Conservation (phyloP, 768 basidiomycete genomes). For the Suillus placidus region DNA sequence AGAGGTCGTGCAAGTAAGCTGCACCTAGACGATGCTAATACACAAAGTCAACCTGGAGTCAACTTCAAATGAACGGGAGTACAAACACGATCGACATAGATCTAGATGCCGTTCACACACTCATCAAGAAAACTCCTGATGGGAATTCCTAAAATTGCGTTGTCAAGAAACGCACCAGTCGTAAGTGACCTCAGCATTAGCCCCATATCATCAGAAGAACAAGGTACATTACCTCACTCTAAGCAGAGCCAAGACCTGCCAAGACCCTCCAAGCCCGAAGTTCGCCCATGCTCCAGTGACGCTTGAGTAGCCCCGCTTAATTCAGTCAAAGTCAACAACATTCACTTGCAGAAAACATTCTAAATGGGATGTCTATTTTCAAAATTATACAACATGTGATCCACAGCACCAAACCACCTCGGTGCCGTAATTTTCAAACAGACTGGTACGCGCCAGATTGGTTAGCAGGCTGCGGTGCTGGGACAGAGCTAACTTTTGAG, state of each 20-base stretch:
- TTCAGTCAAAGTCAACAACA: neutral
- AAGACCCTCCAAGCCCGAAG: constrained; percentile 3
- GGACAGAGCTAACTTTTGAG: neutral
- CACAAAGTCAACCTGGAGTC: neutral
- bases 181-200: neutral
- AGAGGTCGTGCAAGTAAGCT: neutral
- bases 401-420: neutral
- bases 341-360: neutral
- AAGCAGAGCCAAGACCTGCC: neutral
- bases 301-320: neutral
- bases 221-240: constrained; percentile 5
- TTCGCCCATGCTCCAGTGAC: neutral
- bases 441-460: constrained; percentile 1
- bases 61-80: neutral
- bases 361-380: neutral
- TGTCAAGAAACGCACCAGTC: neutral
- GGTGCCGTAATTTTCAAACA: neutral
- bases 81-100: constrained; percentile 5
- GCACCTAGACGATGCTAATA: neutral
- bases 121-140: constrained; percentile 8
- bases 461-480: constrained; percentile 3
- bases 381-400: neutral
- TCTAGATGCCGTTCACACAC: constrained; percentile 15
- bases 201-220: neutral
- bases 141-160: constrained; percentile 1